Evolutionary conservation across 2,329 filamentous ascomycete species (phyloP), one percentile per base, ranked within the genome.

Genomic region (Nemania bipapillata): DNA sequence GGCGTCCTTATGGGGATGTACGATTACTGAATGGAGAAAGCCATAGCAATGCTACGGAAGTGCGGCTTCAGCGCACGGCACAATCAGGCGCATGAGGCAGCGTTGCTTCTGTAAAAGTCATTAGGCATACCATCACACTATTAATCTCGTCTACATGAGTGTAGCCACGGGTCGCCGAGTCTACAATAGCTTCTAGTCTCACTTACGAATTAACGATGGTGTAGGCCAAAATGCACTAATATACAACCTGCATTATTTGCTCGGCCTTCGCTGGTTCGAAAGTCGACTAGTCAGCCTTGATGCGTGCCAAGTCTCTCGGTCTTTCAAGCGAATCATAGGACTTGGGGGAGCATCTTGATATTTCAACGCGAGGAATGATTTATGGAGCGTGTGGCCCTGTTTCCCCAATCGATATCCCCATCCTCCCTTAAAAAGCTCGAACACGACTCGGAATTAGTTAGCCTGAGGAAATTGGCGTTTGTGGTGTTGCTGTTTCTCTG

Each of bases 21-120:
- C 81, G 82, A n/a, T 78, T 84, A 12, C 82, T 83, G 6, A 78
- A 75, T 62, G 81, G 82, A n/a, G 50, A 72, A 20, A 65, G 59
- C 40, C 70, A 68, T 30, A 66, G 62, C 12, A 62, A 62, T 37
- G 58, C 75, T 15, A 70, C 76, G 3, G 73, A 72, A 45, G 72
- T 76, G 37, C 75, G 76, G 55, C 61, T 77, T 45, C 77, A 76
- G 42, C 75, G 75, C 35, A 77, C 77, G 17, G 75, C 79, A 28
- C 76, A 78, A 58, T 76, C 78, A n/a, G 76, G 77, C 15, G 77
- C 79, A 35, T 70, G 50, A 64, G 42, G n/a, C 5, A 12, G 15
- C 15, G 3, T 56, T 55, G 55, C 4, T 57, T 35, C 30, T 47
- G 17, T 20, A 2, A 26, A 26, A 8, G 30, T 35, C 15, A 12